Base-by-base conservation (phyloP, 2,329 filamentous ascomycete genomes). In the Cladosporium sp. region DNA sequence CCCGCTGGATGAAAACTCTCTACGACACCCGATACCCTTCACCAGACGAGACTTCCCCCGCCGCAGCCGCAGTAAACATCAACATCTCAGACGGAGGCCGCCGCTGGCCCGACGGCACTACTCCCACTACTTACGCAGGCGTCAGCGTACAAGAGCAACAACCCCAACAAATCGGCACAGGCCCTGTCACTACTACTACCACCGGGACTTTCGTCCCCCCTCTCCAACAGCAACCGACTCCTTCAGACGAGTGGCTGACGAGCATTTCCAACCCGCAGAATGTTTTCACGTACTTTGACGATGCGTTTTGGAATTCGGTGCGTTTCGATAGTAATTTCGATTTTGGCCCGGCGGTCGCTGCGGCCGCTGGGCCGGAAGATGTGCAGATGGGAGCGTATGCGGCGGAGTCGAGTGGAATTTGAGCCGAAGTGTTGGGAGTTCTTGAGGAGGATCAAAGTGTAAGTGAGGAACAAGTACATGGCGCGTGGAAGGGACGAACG, bases 1-100 rank as follows among this genome's bases (percentile, higher is more conserved):
- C 62, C 2, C 51, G 59, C 12, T 64, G 56, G 53, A 59, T 63
- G 57, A 59, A 59, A 50, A 51, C 51, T 7, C 51, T 63, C 5
- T 64, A 59, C 46, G 58, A 63, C 13, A 38, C 56, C 4, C 58
- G 29, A 22, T 48, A 48, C 13, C 45, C 45, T 8, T 4, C 32
- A 33, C 32, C 32, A 6, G 12, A 13, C 32, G 12, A 13, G 12
- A 33, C 5, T 15, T 33, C n/a, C 12, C 42, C 42, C 8, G 30
- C 29, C 3, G 30, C 29, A 12, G 29, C 30, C n/a, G 22, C n/a
- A n/a, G n/a, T n/a, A n/a, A n/a, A 27, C 22, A 27, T 45, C 2
- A 33, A 46, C 22, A 20, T 38, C 33, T 27, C 20, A 16, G 43
- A 36, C 2, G 43, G 43, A 11, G 43, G 32, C 3, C 13, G 43